Conservation (phyloP, 805 yeast genomes). For the Candida multigemmis region DNA sequence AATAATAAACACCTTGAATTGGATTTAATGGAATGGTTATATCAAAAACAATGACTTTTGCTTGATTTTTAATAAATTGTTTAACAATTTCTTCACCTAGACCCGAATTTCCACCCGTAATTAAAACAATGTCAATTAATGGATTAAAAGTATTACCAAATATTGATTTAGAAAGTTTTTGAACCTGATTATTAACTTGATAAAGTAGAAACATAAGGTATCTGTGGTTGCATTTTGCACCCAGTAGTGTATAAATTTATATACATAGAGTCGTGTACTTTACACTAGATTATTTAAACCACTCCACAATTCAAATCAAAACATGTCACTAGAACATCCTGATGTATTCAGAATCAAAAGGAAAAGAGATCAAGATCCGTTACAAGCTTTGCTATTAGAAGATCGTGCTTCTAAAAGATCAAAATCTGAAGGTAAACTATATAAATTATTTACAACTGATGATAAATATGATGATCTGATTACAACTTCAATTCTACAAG, state of each 20-base stretch:
- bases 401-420: constrained; percentile 31
- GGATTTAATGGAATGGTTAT: constrained; percentile 29
- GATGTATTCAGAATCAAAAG: constrained; percentile 76
- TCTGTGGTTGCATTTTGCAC: no score
- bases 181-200: constrained; percentile 10
- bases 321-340: constrained; percentile 36
- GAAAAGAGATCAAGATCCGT: constrained; percentile 78
- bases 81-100: constrained; percentile 59
- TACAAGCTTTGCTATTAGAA: constrained; percentile 63
- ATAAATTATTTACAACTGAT: constrained; percentile 28
- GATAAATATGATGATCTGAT: constrained; percentile 6
- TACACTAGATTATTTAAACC: no score
- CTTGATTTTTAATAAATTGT: constrained; percentile 31
- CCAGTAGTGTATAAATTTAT: no score
- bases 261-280: no score
- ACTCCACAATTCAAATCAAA: no score
- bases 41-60: constrained; percentile 62
- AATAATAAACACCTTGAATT: constrained; percentile 40
- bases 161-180: constrained; percentile 24
- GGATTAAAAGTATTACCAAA: constrained; percentile 49
- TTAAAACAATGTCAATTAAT: constrained; percentile 49
- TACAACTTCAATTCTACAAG: constrained; percentile 5
- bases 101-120: constrained; percentile 84
- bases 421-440: no score
- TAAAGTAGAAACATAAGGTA: constrained; percentile 5